A percentile compares a stretch with the other conserved stretches of the same genome.
Conservation (phyloP, 208 protist genomes). For the Leishmania tarentolae region DNA sequence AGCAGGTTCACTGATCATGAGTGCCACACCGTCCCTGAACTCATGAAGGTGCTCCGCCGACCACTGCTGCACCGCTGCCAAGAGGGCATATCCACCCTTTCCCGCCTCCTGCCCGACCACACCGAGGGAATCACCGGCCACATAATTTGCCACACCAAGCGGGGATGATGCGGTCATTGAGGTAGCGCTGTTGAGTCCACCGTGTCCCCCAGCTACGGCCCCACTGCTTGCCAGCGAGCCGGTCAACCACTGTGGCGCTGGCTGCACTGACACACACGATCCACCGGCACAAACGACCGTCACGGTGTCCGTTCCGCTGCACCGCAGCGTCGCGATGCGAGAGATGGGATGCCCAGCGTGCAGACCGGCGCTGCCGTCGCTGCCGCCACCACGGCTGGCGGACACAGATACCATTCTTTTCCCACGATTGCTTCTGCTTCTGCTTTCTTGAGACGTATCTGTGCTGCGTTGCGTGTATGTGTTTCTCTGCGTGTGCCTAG, state of each 20-base stretch:
- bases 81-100: constrained; percentile 13
- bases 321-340: constrained; percentile 19
- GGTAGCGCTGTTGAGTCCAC: neutral
- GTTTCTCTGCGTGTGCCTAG: neutral
- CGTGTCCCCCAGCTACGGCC: neutral
- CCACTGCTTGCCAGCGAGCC: neutral
- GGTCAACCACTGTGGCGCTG: constrained; percentile 15
- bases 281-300: constrained; percentile 23
- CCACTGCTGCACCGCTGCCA: constrained; percentile 14
- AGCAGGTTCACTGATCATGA: neutral
- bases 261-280: constrained; percentile 23
- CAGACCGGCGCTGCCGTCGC: neutral
- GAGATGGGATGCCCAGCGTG: constrained; percentile 21
- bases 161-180: neutral
- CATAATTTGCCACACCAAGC: neutral
- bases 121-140: neutral
- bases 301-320: neutral
- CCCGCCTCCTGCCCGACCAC: constrained; percentile 1
- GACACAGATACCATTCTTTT: constrained; percentile 1
- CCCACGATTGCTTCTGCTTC: neutral
- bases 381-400: too few species aligned
- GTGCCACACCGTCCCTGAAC: neutral
- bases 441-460: neutral
- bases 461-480: neutral
- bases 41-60: neutral